These are phyloP conservation scores for Penicillium sp. DNA, from an alignment of 2,329 filamentous ascomycete species.

Conservation along the genomic window DNA sequence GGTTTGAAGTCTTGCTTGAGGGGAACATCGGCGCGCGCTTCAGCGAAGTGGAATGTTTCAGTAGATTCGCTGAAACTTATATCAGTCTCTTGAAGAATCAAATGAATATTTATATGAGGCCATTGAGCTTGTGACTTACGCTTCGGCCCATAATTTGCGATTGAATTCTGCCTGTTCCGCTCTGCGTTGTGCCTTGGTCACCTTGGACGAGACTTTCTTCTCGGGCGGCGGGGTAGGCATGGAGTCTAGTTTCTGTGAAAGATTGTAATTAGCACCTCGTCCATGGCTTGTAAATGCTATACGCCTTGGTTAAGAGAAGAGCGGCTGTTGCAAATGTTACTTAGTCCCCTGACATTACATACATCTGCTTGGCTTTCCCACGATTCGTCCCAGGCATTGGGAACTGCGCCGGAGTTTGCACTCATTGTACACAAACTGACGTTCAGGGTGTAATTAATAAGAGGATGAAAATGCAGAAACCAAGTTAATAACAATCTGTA, in stretches of 20 bases:
- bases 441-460: neutral
- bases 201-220: constrained; percentile 50
- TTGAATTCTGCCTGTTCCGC: constrained; percentile 82
- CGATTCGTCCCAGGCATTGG: constrained; percentile 88
- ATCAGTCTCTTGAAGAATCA: neutral
- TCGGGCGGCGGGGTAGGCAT: constrained; percentile 41
- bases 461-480: neutral
- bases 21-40: constrained; percentile 62
- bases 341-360: constrained; percentile 21
- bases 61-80: constrained; percentile 63
- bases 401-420: constrained; percentile 54
- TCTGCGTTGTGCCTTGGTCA: constrained; percentile 73
- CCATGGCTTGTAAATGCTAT: neutral
- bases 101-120: neutral
- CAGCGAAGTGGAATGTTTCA: constrained; percentile 72
- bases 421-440: constrained; percentile 32
- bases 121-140: constrained; percentile 53
- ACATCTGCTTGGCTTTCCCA: constrained; percentile 81
- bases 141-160: constrained; percentile 82
- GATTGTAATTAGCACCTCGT: constrained; percentile 8
- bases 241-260: constrained; percentile 41
- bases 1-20: constrained; percentile 74
- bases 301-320: neutral
- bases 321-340: neutral
- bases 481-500: neutral